phyloP scores from a whole-genome alignment of 441 rosid species.

The Dalechampia spathulata region DNA sequence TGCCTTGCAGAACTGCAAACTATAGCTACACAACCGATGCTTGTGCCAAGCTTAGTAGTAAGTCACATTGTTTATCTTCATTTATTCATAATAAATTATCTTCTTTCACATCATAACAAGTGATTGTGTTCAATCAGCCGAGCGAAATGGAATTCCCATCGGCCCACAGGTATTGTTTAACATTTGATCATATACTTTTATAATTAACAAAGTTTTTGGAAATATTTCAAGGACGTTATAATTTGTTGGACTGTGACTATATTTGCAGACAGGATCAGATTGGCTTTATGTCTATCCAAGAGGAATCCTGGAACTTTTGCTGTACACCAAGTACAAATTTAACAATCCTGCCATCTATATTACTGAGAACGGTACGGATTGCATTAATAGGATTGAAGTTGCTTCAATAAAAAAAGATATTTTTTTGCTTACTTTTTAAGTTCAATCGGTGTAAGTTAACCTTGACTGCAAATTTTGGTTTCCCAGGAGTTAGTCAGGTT shows the following conservation, averaged over 20 bases:
- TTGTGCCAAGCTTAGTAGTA: background rate
- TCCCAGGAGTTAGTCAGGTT: constrained; percentile 6
- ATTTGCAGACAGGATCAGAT: constrained; percentile 8
- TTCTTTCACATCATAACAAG: background rate
- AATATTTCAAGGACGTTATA: background rate
- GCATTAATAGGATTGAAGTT: background rate
- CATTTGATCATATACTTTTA: background rate
- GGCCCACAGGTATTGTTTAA: constrained; percentile 5
- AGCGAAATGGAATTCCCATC: constrained; percentile 8
- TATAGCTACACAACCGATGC: background rate
- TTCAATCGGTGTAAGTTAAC: background rate
- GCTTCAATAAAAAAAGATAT: background rate
- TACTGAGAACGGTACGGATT: constrained; percentile 12
- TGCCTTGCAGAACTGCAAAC: constrained; percentile 7
- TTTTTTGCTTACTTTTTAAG: background rate
- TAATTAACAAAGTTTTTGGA: background rate
- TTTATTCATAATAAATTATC: background rate
- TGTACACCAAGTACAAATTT: constrained; percentile 17
- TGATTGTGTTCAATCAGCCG: background rate
- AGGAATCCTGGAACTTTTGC: constrained; percentile 23
- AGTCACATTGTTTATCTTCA: background rate
- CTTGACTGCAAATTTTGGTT: background rate
- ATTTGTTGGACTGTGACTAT: background rate
- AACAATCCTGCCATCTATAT: constrained; percentile 9
- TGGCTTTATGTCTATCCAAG: constrained; percentile 23